Evolutionary conservation across 129 eudicot species (phyloP), one percentile per base, ranked within the genome.

Genomic region (Chrysanthemum lavandulifolium): DNA sequence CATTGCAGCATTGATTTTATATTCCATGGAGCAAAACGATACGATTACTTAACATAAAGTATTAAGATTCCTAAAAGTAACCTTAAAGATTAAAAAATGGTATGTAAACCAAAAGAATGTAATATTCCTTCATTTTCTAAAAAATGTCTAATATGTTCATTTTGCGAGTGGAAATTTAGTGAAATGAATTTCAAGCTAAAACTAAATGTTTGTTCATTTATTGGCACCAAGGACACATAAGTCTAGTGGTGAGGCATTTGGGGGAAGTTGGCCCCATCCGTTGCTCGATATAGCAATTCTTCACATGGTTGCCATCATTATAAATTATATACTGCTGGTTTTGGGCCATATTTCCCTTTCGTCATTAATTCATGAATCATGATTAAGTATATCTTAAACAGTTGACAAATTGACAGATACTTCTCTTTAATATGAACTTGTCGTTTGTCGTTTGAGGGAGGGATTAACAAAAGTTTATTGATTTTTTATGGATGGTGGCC

Each of bases 91-190:
- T 13, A 59, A 75, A 8, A 68, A 75, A 23, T 29, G 59, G 71
- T 77, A 69, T 49, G 45, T 59, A 29, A 59, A 55, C 63, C 27
- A 57, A 50, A 31, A 55, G n/a, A 16, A 56, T 67, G 52, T 76
- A 18, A 53, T 7, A 53, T 53, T 14, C 58, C 8, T 16, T 53
- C 48, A 31, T 11, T 3, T 16, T 19, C 18, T 16, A 9, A 21
- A 1, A 74, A 62, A 54, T 65, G 43, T 53, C 54, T 31, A 31
- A 27, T 52, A n/a, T 1, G 0, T 19, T 16, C 5, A 21, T 74
- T 74, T 62, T 54, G 6, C 47, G 0, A 40, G 10, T 40, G 9
- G 47, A 40, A 40, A 40, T 40, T 6, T 40, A 40, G 9, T 7
- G 10, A 40, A 40, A 40, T 7, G 47, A 8, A 2, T 6, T 6